phyloP scores from a whole-genome alignment of 2,329 filamentous ascomycete species.

The Penicillium oxalicum region DNA sequence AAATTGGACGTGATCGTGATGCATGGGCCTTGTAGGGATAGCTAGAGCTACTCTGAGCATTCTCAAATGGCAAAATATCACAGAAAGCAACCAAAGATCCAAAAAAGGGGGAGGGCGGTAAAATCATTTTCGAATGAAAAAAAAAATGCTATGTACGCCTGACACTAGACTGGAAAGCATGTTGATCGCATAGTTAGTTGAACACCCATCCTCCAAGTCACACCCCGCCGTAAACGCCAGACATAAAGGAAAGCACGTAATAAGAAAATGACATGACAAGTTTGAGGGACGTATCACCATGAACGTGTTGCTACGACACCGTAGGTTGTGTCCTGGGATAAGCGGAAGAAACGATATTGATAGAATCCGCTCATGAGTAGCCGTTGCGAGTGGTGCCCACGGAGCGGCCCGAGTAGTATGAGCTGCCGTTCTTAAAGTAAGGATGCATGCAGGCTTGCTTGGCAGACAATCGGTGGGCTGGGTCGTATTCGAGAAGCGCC shows the following conservation, averaged over 20 bases:
- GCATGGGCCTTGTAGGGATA: too few relatives aligned
- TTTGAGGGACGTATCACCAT: conserved; percentile 3
- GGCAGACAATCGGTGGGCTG: conserved; percentile 77
- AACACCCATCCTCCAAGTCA: conserved; percentile 27
- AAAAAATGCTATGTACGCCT: conserved; percentile 25
- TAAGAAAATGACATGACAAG: conserved; percentile 14
- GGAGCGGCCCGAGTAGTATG: conserved; percentile 43
- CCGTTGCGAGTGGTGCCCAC: conserved; percentile 26
- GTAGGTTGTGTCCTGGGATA: conserved; percentile 15
- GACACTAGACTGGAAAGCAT: conserved; percentile 26
- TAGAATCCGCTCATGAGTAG: conserved; percentile 29
- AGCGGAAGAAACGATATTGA: conserved; percentile 5
- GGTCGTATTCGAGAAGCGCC: conserved; percentile 76
- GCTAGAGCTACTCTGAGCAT: too few relatives aligned
- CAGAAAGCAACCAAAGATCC: background rate
- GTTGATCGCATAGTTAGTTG: conserved; percentile 22
- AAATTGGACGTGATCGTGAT: too few relatives aligned
- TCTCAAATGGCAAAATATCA: too few relatives aligned
- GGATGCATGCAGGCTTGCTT: conserved; percentile 81
- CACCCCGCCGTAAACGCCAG: conserved; percentile 28
- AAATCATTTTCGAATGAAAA: background rate
- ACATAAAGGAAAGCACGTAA: conserved; percentile 23
- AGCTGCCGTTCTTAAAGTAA: conserved; percentile 61
- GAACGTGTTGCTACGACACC: conserved; percentile 6
- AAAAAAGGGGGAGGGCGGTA: background rate